Base-by-base conservation (phyloP, 169 alveolate species). In the Plasmodium gallinaceum region DNA sequence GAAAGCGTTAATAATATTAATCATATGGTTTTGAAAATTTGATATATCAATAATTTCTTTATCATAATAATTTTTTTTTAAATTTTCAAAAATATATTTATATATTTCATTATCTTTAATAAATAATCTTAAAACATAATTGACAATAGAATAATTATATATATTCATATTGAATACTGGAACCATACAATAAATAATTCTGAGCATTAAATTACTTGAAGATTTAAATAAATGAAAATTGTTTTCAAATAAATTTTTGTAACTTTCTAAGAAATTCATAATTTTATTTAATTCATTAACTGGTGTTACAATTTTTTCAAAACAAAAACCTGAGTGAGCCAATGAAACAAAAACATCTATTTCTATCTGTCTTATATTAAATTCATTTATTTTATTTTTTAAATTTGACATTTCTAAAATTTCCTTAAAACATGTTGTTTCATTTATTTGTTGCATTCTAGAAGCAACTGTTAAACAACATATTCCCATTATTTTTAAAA, bases 381-480 rank as follows among this genome's bases (percentile, higher is more conserved):
- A 83, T 58, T 83, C 91, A 48, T 68, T 83, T 54, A 83, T 51
- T 62, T 54, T 83, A 57, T 83, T 61, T 32, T 57, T 83, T 45
- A 83, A 46, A 18, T 83, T 37, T 9, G 60, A 14, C 64, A 83
- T 52, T 83, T 69, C 86, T 54, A 83, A 68, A 20, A 83, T 83
- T 52, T 54, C 91, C 32, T 83, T 83, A 52, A 83, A 83, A 57
- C 86, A 83, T 7, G 91, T 83, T 22, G 74, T 68, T 68, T 83
- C 86, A 57, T 83, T 83, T 83, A 83, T 83, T 52, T 83, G 91
- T 18, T 83, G 91, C 91, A 83, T 83, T 68, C 91, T 57, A 58
- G 91, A 83, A 37, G 91, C 91, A 7, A 83, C 91, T 42, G 91
- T 83, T 83, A 83, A 83, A 71, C 91, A 83, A 18, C 91, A 83